Evolutionary conservation across 2,329 filamentous ascomycete species (phyloP), one percentile per base, ranked within the genome.

Genomic region (Didymella pinodella): DNA sequence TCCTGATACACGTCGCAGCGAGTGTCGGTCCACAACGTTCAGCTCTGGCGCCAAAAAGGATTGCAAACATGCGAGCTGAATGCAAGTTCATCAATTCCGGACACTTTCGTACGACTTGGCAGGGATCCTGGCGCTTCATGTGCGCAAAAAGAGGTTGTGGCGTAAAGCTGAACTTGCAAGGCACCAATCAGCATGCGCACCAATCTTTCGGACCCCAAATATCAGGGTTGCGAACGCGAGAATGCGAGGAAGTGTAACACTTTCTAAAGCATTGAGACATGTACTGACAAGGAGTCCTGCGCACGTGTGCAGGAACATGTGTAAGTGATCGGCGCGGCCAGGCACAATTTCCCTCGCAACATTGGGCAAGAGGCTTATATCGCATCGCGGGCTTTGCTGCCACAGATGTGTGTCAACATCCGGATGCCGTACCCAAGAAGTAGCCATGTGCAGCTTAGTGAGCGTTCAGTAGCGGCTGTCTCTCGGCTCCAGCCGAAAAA

Each of bases 91-190:
- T 47, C 11, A 43, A 43, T 32, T 47, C 28, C n/a, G 45, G 48
- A 45, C 54, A 44, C 55, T 48, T 46, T 41, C 12, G 47, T 57
- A 28, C 22, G n/a, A 61, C 52, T 14, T 6, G 8, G 43, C 18
- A 28, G 40, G 38, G 43, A 32, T 16, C 16, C 38, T 36, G 45
- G 60, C 57, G 64, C 57, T 62, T 57, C 62, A 44, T 38, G 43
- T 28, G n/a, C 45, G 28, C 25, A 40, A 34, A 45, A 55, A 20
- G 49, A 20, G 44, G 3, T 48, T 32, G 63, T 66, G 64, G 64
- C 69, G 64, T 54, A 64, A 66, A 63, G 67, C 69, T 69, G 67
- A 65, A 48, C 56, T 60, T 46, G 48, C 61, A 58, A 65, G 59
- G 60, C n/a, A 44, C 57, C 32, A 56, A 50, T 56, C 40, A 7